These are phyloP conservation scores for Leptographium radiaticola DNA, from an alignment of 2,329 filamentous ascomycete species.

Conservation along the genomic window DNA sequence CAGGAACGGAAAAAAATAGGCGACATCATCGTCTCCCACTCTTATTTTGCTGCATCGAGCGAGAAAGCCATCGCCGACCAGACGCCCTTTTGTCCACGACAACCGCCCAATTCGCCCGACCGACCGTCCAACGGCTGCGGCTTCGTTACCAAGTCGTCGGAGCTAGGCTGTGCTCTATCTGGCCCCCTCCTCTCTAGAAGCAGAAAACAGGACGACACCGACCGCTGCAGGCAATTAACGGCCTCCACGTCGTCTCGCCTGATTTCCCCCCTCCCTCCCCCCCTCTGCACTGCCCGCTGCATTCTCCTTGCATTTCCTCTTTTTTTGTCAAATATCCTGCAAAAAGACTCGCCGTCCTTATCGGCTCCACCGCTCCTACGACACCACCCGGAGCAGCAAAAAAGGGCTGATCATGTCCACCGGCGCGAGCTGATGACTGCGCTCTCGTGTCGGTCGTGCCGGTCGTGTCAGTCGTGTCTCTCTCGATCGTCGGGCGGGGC, in stretches of 20 bases:
- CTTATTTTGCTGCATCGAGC: too few species aligned
- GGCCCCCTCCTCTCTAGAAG: neutral
- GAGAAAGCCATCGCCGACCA: too few species aligned
- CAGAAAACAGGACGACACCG: neutral
- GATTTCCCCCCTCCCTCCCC: neutral
- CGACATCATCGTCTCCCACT: too few species aligned
- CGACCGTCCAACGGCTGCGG: too few species aligned
- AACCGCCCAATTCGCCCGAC: too few species aligned
- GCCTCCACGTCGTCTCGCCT: constrained; percentile 8
- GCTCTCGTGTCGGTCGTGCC: neutral
- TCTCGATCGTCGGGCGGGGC: constrained; percentile 1
- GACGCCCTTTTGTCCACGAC: too few species aligned
- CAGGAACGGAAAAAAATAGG: too few species aligned
- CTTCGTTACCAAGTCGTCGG: too few species aligned
- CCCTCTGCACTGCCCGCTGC: neutral
- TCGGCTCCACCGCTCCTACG: constrained; percentile 5
- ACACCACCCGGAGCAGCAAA: neutral
- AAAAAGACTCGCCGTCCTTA: neutral
- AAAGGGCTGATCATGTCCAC: neutral
- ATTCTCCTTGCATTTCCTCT: neutral
- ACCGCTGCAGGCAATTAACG: constrained; percentile 10
- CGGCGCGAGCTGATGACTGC: neutral
- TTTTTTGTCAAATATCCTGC: neutral
- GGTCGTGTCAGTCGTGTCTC: neutral
- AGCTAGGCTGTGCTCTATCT: too few species aligned